Base-by-base conservation (phyloP, 768 basidiomycete species). In the Boletus speciosus region DNA sequence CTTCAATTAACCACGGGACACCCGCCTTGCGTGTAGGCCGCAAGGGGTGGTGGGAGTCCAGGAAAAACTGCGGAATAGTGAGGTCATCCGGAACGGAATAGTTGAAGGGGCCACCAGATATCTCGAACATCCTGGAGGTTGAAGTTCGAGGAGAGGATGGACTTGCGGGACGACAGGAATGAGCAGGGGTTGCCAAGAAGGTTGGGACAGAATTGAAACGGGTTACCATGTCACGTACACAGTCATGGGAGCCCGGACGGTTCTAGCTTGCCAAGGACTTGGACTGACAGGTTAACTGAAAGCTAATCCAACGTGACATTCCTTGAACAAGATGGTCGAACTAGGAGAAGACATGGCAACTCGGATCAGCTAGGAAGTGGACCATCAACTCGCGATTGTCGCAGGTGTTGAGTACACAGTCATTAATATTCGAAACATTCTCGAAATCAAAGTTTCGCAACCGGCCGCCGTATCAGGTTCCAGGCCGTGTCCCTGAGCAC, bases 61-160 rank as follows among this genome's bases (percentile, higher is more conserved):
- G 74, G 42, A 88, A 74, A 64, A 88, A 88, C 66, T 88, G 86
- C 7, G 85, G 80, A 9, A 88, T 73, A 21, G 79, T 81, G 38
- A 87, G 69, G 67, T 86, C 66, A 60, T 87, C 84, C 15, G 85
- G 85, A 49, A 85, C 81, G 37, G 61, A 59, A 48, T 72, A 72
- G 44, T 78, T 61, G 12, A 69, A 51, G 38, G 58, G 51, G 8
- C 58, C 66, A n/a, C 64, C 61, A 25, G 58, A 56, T 58, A 70
- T 64, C 51, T 72, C 66, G 51, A 54, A 11, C 60, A 61, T 61
- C 25, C 7, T 55, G 16, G n/a, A 10, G 12, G 16, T 36, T 11
- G 16, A 4, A 5, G 37, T 34, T 51, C 15, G 9, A 32, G 25
- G 27, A 47, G 14, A 7, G n/a, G 39, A 23, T 7, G 34, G 25